A percentile compares a stretch with the other conserved stretches of the same genome.
phyloP scores from a whole-genome alignment of 441 rosid genomes.

The Jatropha podagrica region DNA sequence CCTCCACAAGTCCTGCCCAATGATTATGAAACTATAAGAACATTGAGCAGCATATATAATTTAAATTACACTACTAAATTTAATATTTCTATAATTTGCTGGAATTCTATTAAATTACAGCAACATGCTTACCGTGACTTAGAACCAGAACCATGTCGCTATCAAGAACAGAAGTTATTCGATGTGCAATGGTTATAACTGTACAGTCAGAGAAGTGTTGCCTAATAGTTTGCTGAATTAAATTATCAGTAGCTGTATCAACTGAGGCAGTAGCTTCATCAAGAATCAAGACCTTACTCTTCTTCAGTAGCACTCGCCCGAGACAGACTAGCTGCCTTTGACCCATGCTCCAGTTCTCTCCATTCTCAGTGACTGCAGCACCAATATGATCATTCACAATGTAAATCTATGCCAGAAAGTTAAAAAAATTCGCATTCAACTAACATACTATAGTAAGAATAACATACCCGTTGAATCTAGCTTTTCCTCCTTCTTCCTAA shows the following conservation, averaged over 20 bases:
- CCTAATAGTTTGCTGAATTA: slow-evolving; percentile 74
- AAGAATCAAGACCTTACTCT: slow-evolving; percentile 77
- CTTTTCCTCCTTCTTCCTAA: slow-evolving; percentile 71
- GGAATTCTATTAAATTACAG: background rate
- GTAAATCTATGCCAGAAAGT: background rate
- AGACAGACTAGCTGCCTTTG: slow-evolving; percentile 94
- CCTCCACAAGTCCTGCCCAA: slow-evolving; percentile 62
- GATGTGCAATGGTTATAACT: slow-evolving; percentile 80
- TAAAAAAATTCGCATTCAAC: background rate
- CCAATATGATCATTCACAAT: slow-evolving; percentile 5
- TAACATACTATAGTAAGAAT: no score
- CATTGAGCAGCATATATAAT: no score
- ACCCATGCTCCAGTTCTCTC: slow-evolving; percentile 96
- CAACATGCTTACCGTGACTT: slow-evolving; percentile 51
- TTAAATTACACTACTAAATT: background rate
- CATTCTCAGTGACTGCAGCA: slow-evolving; percentile 73
- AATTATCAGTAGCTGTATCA: slow-evolving; percentile 83
- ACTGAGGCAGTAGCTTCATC: slow-evolving; percentile 99
- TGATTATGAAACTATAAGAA: background rate
- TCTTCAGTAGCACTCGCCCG: slow-evolving; percentile 78
- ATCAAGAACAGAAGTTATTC: slow-evolving; percentile 81
- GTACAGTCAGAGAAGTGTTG: slow-evolving; percentile 71
- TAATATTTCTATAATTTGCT: background rate
- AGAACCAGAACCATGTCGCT: slow-evolving; percentile 79
- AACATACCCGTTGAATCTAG: slow-evolving; percentile 63